Evolutionary conservation across 1,284 basidiomycete genomes (phyloP).

Genomic region (Sporisorium reilianum): DNA sequence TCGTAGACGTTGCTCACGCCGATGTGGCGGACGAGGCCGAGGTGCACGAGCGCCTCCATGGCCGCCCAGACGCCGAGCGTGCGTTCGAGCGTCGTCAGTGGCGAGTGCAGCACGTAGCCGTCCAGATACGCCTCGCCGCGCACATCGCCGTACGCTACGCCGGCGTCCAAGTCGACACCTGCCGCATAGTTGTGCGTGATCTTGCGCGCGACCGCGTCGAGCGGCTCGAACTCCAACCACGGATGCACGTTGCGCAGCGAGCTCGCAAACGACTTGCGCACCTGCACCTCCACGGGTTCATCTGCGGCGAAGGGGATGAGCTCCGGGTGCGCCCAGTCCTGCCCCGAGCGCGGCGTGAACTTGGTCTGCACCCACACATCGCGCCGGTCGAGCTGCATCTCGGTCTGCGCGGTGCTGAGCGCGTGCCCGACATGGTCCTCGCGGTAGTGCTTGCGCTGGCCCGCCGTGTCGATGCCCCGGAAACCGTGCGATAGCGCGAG

Average conservation of each 20-base stretch:
- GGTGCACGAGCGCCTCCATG: conserved; percentile 59
- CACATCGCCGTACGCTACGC: conserved; percentile 39
- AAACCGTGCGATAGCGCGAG: conserved; percentile 62
- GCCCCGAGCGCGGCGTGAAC: conserved; percentile 61
- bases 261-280: conserved; percentile 46
- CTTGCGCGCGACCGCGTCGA: conserved; percentile 17
- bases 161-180: conserved; percentile 22
- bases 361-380: conserved; percentile 67
- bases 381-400: conserved; percentile 42
- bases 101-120: conserved; percentile 62
- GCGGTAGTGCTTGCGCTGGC: conserved; percentile 66
- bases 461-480: conserved; percentile 65
- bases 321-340: conserved; percentile 50
- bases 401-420: conserved; percentile 35
- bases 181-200: conserved; percentile 20
- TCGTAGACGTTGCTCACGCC: conserved; percentile 65
- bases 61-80: conserved; percentile 63
- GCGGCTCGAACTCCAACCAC: conserved; percentile 35
- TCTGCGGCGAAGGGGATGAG: conserved; percentile 51
- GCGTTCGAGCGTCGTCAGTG: conserved; percentile 55
- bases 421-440: conserved; percentile 65
- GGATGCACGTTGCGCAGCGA: conserved; percentile 54
- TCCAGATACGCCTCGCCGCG: conserved; percentile 57
- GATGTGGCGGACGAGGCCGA: conserved; percentile 59
- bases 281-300: conserved; percentile 53